Percentiles rank a stretch among this genome's conserved stretches.
phyloP scores from a whole-genome alignment of 2,329 filamentous ascomycete genomes.

The Bipolaris sorokiniana region DNA sequence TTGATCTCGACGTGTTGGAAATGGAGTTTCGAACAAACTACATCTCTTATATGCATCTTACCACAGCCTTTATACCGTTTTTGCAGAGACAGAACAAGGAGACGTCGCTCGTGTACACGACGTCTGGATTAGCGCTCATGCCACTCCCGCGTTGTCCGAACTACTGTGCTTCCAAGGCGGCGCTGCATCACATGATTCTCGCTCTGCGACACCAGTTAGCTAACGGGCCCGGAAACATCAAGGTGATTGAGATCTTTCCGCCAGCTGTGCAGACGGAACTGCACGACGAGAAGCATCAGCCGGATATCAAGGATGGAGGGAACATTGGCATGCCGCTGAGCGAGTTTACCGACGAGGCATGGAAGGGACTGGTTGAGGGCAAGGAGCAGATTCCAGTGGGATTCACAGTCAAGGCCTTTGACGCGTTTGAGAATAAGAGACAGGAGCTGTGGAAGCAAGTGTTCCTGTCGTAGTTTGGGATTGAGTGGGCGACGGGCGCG shows the following conservation, averaged over 20 bases:
- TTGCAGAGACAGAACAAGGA: slow-evolving; percentile 54
- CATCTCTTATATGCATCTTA: slow-evolving; percentile 56
- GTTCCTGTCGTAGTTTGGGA: slow-evolving; percentile 10
- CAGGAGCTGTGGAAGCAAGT: slow-evolving; percentile 49
- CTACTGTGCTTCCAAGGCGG: slow-evolving; percentile 63
- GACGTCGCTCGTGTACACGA: slow-evolving; percentile 56
- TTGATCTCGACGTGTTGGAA: slow-evolving; percentile 54
- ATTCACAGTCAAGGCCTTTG: slow-evolving; percentile 49
- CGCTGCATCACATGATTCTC: slow-evolving; percentile 61
- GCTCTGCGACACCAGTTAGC: slow-evolving; percentile 59
- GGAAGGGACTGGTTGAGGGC: slow-evolving; percentile 53
- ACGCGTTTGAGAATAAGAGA: slow-evolving; percentile 57
- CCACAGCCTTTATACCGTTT: slow-evolving; percentile 58
- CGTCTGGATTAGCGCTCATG: slow-evolving; percentile 58
- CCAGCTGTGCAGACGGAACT: slow-evolving; percentile 64
- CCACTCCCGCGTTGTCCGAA: slow-evolving; percentile 57
- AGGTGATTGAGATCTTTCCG: slow-evolving; percentile 62
- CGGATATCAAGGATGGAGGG: slow-evolving; percentile 58
- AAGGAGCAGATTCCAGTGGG: slow-evolving; percentile 61
- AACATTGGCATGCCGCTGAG: slow-evolving; percentile 61
- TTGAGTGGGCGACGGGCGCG: not conserved
- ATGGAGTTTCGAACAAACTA: slow-evolving; percentile 61
- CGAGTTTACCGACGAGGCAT: slow-evolving; percentile 60
- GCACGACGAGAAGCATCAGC: slow-evolving; percentile 62
- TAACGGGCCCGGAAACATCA: slow-evolving; percentile 54